Evolutionary conservation across 2,329 filamentous ascomycete species (phyloP).

Genomic region (Ascochyta lentis): DNA sequence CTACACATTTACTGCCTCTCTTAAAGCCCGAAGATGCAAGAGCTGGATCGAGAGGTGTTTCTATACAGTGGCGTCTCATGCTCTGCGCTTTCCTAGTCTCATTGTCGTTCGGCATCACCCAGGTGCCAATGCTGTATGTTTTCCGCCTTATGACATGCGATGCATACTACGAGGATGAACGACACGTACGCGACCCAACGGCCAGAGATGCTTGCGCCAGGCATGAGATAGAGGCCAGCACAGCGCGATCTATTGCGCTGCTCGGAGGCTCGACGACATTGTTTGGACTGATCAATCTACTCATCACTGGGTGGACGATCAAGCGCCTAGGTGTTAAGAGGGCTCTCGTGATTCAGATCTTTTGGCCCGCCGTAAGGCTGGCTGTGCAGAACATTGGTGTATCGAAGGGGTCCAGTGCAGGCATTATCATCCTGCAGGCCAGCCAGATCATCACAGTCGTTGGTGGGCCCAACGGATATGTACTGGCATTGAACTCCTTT

Average conservation of each 20-base stretch:
- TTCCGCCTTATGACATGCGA: constrained; percentile 77
- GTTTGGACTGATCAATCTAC: constrained; percentile 71
- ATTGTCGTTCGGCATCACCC: constrained; percentile 58
- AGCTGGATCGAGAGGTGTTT: constrained; percentile 4
- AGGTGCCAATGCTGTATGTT: constrained; percentile 65
- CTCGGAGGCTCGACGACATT: constrained; percentile 72
- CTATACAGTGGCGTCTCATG: constrained; percentile 56
- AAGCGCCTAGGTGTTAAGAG: constrained; percentile 69
- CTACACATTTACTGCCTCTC: constrained; percentile 25
- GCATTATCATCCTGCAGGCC: constrained; percentile 72
- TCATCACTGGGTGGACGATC: constrained; percentile 71
- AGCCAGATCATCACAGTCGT: constrained; percentile 72
- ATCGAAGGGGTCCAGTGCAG: constrained; percentile 63
- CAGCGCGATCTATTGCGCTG: constrained; percentile 68
- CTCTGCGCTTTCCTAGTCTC: constrained; percentile 67
- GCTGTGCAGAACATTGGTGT: constrained; percentile 70
- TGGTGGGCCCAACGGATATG: constrained; percentile 72
- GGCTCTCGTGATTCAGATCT: constrained; percentile 68
- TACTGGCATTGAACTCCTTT: constrained; percentile 72
- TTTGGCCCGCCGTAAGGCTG: constrained; percentile 69
- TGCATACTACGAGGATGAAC: constrained; percentile 64
- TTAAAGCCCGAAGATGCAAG: constrained; percentile 20
- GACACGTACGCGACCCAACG: constrained; percentile 56
- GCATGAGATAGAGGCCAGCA: constrained; percentile 68
- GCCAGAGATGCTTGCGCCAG: constrained; percentile 63